Evolutionary conservation across 2,329 filamentous ascomycete species (phyloP).

Genomic region (Fusarium bactridioides): DNA sequence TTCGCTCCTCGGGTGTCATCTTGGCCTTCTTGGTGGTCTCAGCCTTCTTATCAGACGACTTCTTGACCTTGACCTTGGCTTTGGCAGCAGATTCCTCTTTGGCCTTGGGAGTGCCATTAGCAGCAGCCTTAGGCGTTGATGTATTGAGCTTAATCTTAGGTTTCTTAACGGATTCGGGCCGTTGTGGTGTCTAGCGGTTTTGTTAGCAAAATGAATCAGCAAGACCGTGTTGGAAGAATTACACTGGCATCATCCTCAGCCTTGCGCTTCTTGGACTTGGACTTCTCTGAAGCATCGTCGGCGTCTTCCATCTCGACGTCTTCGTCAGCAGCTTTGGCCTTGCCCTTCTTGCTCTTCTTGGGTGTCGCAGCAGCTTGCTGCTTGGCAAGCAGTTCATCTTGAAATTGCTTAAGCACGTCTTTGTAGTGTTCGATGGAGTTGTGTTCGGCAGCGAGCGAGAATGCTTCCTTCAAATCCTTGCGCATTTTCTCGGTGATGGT

Average conservation of each 20-base stretch:
- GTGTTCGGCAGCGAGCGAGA: slow-evolving; percentile 79
- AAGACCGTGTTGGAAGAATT: slow-evolving; percentile 24
- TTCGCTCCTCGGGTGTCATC: slow-evolving; percentile 65
- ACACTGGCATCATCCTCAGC: slow-evolving; percentile 76
- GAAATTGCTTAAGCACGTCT: slow-evolving; percentile 74
- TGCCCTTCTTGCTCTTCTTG: slow-evolving; percentile 55
- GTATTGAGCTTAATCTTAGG: slow-evolving; percentile 71
- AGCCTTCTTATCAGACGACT: slow-evolving; percentile 65
- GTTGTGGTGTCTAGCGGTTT: slow-evolving; percentile 61
- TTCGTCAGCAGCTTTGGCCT: slow-evolving; percentile 62
- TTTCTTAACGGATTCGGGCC: slow-evolving; percentile 71
- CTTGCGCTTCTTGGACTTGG: slow-evolving; percentile 79
- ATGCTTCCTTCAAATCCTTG: slow-evolving; percentile 81
- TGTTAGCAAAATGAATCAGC: slow-evolving; percentile 20
- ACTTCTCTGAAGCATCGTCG: slow-evolving; percentile 69
- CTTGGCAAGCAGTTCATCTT: slow-evolving; percentile 67
- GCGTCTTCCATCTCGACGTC: slow-evolving; percentile 69
- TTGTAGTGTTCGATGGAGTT: slow-evolving; percentile 86
- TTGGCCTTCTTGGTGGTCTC: slow-evolving; percentile 64
- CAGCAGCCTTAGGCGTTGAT: slow-evolving; percentile 45
- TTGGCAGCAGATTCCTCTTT: slow-evolving; percentile 63
- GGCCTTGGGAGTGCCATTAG: slow-evolving; percentile 52
- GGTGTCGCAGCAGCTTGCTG: slow-evolving; percentile 51
- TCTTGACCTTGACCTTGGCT: slow-evolving; percentile 63
- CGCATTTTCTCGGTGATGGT: slow-evolving; percentile 78